Evolutionary conservation across 2,329 filamentous ascomycete genomes (phyloP), one percentile per base, ranked within the genome.

Genomic region (Alternaria tenuissima): DNA sequence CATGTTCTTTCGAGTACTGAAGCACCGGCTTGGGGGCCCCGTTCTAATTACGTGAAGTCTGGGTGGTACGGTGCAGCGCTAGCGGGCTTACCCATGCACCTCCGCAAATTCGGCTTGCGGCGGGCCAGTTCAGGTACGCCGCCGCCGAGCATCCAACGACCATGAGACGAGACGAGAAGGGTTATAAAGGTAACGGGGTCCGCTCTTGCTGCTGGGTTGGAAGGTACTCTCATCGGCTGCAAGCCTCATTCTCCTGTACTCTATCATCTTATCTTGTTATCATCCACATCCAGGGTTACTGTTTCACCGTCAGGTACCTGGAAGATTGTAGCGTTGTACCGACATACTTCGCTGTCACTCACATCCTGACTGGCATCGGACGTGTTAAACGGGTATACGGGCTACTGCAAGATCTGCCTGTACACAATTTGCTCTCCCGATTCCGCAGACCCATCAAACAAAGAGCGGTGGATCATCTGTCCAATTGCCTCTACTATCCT

Each of bases 401-500:
- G 20, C 46, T 49, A 49, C 46, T 36, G 46, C 61, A 57, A 42
- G 49, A 47, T 48, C 41, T 18, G 46, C 12, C 55, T 54, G 30
- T 49, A 36, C 46, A 26, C 46, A 38, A n/a, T 1, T 34, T 36
- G 22, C 42, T 41, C 58, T 22, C 30, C 44, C 46, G 49, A 58
- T 55, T 61, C 66, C 58, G 39, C 34, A 41, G 22, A 32, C 48
- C 39, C 51, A 59, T 36, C 32, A 22, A 52, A 52, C 44, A 61
- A 73, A 70, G 59, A 71, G 72, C 72, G 69, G 70, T 75, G 69
- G 68, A 64, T 65, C 65, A 34, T 41, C 61, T 61, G 63, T 54
- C 75, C 74, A 77, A 76, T 77, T 75, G 74, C 57, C 64, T 44
- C 34, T 57, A 44, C 57, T 28, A 43, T 57, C 34, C 46, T 60